Evolutionary conservation across 352 stramenopile species (phyloP).

Genomic region (Phytophthora sp.): DNA sequence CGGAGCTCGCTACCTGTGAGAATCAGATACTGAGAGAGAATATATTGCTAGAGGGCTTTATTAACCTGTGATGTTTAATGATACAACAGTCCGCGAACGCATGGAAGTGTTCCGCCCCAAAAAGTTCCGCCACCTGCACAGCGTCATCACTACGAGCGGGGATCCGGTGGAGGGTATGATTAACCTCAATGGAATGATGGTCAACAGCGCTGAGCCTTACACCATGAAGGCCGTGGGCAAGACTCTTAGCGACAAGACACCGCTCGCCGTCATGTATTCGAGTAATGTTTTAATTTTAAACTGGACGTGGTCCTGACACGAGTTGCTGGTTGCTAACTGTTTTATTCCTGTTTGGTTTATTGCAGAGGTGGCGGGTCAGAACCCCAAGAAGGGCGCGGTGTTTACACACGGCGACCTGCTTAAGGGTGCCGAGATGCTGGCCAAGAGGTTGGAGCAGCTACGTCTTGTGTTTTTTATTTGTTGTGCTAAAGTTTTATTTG

Average conservation of each 20-base stretch:
- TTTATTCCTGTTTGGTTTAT: constrained; percentile 3
- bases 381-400: constrained; percentile 82
- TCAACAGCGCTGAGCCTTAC: constrained; percentile 81
- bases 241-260: constrained; percentile 71
- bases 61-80: constrained; percentile 8
- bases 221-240: constrained; percentile 65
- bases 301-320: background rate
- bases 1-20: constrained; percentile 79
- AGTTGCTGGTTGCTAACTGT: constrained; percentile 1
- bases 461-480: background rate
- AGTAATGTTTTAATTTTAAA: constrained; percentile 49
- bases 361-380: constrained; percentile 74
- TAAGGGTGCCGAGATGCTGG: constrained; percentile 71
- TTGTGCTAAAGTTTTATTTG: background rate
- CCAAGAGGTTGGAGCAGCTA: constrained; percentile 74
- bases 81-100: constrained; percentile 51
- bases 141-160: constrained; percentile 83
- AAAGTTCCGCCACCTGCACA: constrained; percentile 83
- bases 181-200: constrained; percentile 80
- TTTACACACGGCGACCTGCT: constrained; percentile 84
- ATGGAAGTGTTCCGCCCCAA: constrained; percentile 79
- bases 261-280: constrained; percentile 77
- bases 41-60: background rate
- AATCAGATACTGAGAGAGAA: background rate
- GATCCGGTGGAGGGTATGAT: constrained; percentile 76